Evolutionary conservation across 768 basidiomycete species (phyloP), one percentile per base, ranked within the genome.

Genomic region (Gymnopilus junonius): DNA sequence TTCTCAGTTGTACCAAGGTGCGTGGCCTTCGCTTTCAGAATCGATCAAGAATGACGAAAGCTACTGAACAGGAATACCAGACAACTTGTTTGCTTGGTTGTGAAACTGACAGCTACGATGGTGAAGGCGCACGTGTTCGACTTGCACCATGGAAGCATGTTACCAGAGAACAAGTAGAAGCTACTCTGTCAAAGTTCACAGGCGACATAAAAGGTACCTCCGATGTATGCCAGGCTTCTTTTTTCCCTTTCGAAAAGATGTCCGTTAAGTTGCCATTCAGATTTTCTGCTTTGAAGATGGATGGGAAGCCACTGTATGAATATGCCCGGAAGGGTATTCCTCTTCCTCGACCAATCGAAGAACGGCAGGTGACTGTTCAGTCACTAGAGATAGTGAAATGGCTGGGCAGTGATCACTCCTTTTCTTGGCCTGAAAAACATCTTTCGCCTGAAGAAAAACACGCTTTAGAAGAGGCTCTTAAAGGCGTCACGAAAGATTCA

Each of bases 221-320:
- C 97, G 5, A 92, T 99, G 97, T 97, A 66, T 48, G 79, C 17
- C 70, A 79, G 63, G 60, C 17, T 32, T 32, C 37, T 14, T 59
- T 27, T 43, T 39, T 55, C 51, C 54, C 53, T 32, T 55, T 55
- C 25, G 45, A 39, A 21, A 21, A 23, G 48, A 25, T n/a, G 17
- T 20, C 34, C 35, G 56, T 29, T 58, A 56, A 45, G 59, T 42
- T 53, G 29, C 48, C 34, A 45, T 15, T 27, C 15, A 98, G 97
- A 72, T 99, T 96, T 77, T 99, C 97, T 10, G 97, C 97, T 1
- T 82, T 99, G 35, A 99, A 99, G 76, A 99, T 99, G 96, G 95
- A 99, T 67, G 97, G 97, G 1, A 93, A 86, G 74, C 94, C 94
- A 0, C 75, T 99, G 35, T 94, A 99, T 74, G 96, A 99, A 69